These are phyloP conservation scores for Lactarius sanguifluus DNA, from an alignment of 768 basidiomycete species.

Conservation along the genomic window DNA sequence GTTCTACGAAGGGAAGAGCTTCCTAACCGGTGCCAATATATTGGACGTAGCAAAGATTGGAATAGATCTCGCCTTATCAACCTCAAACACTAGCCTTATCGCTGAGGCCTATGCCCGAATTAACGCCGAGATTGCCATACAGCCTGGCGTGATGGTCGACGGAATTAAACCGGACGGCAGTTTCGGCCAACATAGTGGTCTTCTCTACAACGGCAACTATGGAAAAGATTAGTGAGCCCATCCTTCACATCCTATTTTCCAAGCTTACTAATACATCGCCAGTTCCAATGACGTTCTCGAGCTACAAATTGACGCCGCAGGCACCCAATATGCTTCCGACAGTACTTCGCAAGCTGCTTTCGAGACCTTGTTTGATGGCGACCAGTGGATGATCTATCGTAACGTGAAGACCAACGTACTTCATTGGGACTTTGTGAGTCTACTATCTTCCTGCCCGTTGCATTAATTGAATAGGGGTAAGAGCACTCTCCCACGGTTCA, in stretches of 20 bases:
- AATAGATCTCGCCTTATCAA: conserved; percentile 30
- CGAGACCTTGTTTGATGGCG: conserved; percentile 54
- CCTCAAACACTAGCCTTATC: conserved; percentile 44
- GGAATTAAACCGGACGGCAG: conserved; percentile 53
- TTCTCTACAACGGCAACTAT: conserved; percentile 69
- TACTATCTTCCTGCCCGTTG: background rate
- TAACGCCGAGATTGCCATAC: conserved; percentile 53
- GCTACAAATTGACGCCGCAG: conserved; percentile 59
- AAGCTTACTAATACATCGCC: background rate
- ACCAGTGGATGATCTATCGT: conserved; percentile 68
- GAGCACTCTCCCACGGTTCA: conserved; percentile 65
- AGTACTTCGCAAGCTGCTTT: conserved; percentile 47
- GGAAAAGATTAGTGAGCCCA: conserved; percentile 48
- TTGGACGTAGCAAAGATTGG: conserved; percentile 56
- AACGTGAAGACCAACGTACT: conserved; percentile 55
- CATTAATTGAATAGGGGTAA: conserved; percentile 31
- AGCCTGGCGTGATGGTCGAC: conserved; percentile 50
- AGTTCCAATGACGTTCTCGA: conserved; percentile 63
- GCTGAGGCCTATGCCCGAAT: conserved; percentile 50
- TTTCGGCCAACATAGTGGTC: conserved; percentile 55
- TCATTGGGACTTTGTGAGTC: conserved; percentile 71
- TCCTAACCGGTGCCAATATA: conserved; percentile 62
- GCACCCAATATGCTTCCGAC: conserved; percentile 53
- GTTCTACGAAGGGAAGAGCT: conserved; percentile 35
- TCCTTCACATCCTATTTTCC: background rate